Base-by-base conservation (phyloP, 805 yeast genomes). In the Ascoidea tarda region DNA sequence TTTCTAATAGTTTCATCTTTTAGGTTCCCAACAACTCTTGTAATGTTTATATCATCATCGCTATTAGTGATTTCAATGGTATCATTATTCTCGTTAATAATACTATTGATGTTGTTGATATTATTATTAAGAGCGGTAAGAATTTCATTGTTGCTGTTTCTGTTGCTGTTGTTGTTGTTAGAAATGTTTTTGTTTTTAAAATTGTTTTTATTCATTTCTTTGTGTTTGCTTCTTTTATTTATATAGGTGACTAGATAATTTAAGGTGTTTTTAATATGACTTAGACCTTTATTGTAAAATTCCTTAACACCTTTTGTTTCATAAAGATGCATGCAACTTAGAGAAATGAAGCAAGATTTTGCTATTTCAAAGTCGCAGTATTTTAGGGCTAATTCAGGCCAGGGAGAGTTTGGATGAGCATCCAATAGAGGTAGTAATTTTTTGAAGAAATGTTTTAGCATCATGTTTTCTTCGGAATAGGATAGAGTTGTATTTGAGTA, bases 351-450 rank as follows among this genome's bases (percentile, higher is more conserved):
- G 55, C 83, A 78, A 55, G 79, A 74, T 52, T 79, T 67, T 0
- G 82, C 82, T 49, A 78, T 71, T 57, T 77, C 79, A 56, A 75
- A 71, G 58, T 78, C 80, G 57, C 82, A 78, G 59, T 78, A 78
- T 51, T 73, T 71, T 55, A 78, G 64, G 47, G 81, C 80, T 53
- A 78, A 61, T 54, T 77, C 78, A 0, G 83, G 83, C 82, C 82
- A 77, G 3, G 82, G 82, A 1, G 80, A 68, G 47, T 75, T 74
- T 0, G 82, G 83, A 59, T 78, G 82, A 0, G 81, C 80, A 63
- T 78, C 83, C 42, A 78, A 61, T 46, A 78, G 59, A 1, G 79
- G 81, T 5, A 78, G 62, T 45, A 78, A 64, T 54, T 75, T 73
- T 57, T 75, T 73, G 61, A 78, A 78, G 58, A 77, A 78, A 60